A percentile compares a stretch with the other conserved stretches of the same genome.
phyloP scores from a whole-genome alignment of 306 rosid species.

The cucumber (Cucumis sativus) region DNA sequence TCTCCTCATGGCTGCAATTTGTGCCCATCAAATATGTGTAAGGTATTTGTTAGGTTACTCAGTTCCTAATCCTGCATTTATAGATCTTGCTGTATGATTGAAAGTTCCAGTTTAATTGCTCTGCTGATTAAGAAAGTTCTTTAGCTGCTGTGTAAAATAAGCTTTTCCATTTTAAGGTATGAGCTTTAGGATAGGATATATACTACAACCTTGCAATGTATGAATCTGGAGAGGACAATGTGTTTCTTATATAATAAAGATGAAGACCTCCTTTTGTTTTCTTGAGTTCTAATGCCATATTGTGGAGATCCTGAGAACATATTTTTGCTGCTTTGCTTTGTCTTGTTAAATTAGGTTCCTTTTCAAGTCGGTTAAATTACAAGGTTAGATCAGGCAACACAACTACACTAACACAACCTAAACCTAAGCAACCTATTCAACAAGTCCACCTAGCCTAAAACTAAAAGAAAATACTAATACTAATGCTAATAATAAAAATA shows the following conservation, averaged over 20 bases:
- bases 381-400: too few species aligned
- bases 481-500: too few species aligned
- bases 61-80: background rate
- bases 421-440: too few species aligned
- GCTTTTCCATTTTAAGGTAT: background rate
- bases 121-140: background rate
- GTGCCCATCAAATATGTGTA: conserved; percentile 74
- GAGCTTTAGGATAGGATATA: background rate
- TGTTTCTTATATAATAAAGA: background rate
- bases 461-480: too few species aligned
- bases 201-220: background rate
- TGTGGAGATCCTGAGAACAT: background rate
- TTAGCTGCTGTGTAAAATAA: background rate
- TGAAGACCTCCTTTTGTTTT: background rate
- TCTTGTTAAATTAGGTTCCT: background rate
- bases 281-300: background rate
- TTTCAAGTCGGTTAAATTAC: too few species aligned
- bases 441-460: too few species aligned
- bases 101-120: background rate
- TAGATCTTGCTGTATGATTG: background rate
- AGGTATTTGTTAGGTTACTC: conserved; percentile 24
- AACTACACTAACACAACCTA: too few species aligned
- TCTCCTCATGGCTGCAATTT: conserved; percentile 51
- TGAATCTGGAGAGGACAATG: background rate
- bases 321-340: background rate